phyloP scores from a whole-genome alignment of 2,329 filamentous ascomycete species.

The Aquanectria penicillioides region DNA sequence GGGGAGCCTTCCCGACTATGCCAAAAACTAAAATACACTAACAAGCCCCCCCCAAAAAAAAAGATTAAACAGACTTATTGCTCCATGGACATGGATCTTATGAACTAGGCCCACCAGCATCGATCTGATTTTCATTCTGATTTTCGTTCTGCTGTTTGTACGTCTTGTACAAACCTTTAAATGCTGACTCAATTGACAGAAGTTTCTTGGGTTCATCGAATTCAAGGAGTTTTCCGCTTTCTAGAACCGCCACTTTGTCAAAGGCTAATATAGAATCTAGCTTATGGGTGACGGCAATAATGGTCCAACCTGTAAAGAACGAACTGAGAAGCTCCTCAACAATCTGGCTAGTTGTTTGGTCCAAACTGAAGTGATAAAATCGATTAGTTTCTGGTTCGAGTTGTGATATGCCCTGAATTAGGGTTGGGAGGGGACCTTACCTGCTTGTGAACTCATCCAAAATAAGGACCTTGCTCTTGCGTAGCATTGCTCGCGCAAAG shows the following conservation, averaged over 20 bases:
- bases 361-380: constrained; percentile 42
- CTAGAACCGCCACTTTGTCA: constrained; percentile 58
- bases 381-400: background rate
- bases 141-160: constrained; percentile 7
- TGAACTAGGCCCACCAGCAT: too few relatives aligned
- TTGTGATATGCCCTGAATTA: background rate
- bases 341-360: constrained; percentile 48
- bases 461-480: constrained; percentile 45
- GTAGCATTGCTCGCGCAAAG: constrained; percentile 41
- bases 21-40: too few relatives aligned
- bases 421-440: background rate
- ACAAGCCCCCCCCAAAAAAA: too few relatives aligned
- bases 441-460: constrained; percentile 50
- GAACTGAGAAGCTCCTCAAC: constrained; percentile 49
- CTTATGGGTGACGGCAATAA: constrained; percentile 57
- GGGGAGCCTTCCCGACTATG: too few relatives aligned
- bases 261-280: constrained; percentile 60
- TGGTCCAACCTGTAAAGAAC: constrained; percentile 57
- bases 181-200: background rate
- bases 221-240: constrained; percentile 55
- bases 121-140: background rate
- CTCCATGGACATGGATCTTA: too few relatives aligned
- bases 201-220: constrained; percentile 10
- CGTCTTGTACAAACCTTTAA: constrained; percentile 9
- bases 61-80: too few relatives aligned